A percentile compares a stretch with the other conserved stretches of the same genome.
Conservation (phyloP, 2,329 filamentous ascomycete genomes). For the Gremmenia infestans region DNA sequence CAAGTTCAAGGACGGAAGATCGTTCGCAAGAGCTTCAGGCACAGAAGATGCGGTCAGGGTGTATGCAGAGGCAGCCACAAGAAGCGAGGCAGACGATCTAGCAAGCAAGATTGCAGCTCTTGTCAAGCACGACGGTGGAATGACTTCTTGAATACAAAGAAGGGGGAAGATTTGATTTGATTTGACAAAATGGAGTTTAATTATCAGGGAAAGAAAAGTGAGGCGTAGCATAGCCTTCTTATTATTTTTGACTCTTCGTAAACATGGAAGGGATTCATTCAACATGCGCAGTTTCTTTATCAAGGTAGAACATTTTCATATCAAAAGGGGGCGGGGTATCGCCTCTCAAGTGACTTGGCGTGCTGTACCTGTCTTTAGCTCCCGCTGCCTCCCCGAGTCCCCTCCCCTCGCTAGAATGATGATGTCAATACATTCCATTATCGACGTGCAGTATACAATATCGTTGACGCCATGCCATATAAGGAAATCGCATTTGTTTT, state of each 20-base stretch:
- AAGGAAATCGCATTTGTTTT: too few species aligned
- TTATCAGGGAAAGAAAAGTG: neutral
- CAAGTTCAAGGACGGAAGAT: conserved; percentile 84
- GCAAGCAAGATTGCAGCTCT: conserved; percentile 65
- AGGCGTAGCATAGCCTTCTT: neutral
- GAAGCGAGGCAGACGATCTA: conserved; percentile 85
- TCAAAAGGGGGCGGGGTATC: too few species aligned
- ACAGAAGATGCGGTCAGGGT: conserved; percentile 96
- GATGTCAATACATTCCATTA: conserved; percentile 13
- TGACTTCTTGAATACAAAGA: conserved; percentile 1
- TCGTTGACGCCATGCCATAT: too few species aligned
- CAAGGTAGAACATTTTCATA: conserved; percentile 36
- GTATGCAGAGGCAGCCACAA: conserved; percentile 88
- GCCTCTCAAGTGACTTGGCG: neutral
- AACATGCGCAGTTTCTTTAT: neutral
- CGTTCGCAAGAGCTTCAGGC: conserved; percentile 87
- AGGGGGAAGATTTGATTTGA: conserved; percentile 2
- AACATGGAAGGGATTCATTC: neutral
- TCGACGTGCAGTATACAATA: too few species aligned
- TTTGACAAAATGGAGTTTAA: conserved; percentile 6
- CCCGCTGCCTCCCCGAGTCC: neutral
- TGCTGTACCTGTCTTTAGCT: conserved; percentile 2
- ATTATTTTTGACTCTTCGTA: neutral
- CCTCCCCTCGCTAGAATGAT: conserved; percentile 5
- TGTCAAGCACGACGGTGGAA: conserved; percentile 19